Evolutionary conservation across 2,329 filamentous ascomycete species (phyloP), one percentile per base, ranked within the genome.

Genomic region (Penicillium corylophilum): DNA sequence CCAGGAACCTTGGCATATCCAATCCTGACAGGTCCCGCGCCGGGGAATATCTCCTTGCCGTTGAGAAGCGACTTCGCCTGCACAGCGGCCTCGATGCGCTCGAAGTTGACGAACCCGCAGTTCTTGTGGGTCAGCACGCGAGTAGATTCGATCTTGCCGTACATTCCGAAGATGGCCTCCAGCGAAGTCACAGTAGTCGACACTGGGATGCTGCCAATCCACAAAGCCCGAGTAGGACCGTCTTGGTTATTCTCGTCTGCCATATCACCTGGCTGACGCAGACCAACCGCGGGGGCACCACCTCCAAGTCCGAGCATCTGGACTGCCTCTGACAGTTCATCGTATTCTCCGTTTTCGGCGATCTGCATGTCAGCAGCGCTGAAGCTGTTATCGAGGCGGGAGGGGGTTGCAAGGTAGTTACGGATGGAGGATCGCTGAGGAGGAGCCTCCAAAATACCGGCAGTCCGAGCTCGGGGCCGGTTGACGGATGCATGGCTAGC

Each of bases 51-150:
- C 71, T 99, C 94, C 73, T 96, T 96, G 64, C 91, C 91, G 65
- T 97, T 97, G 74, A 96, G 86, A 67, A 86, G 82, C 13, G 85
- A 85, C 71, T 93, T 95, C 15, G 94, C 94, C 54, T 90, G 86
- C 35, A 96, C 86, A 50, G 94, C 94, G 68, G 90, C 95, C 59
- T 97, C 92, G 26, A 94, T 76, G 53, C 84, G 87, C 73, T 97
- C 91, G 66, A 96, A 99, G 73, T 99, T 99, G 68, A 99, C 93
- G 64, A 99, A 99, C 3, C 93, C 94, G 69, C 94, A 99, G 74
- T 96, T 97, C 80, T 99, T 99, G 78, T 99, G 91, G 0, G 94
- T 97, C 55, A 99, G 79, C 4, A 99, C 94, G 58, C 94, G 84
- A 24, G 90, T 93, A 3, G 93, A 96, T 60, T 94, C 82, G 57